Percentiles rank a stretch among this genome's conserved stretches.
These are phyloP conservation scores for Lithocarpus polystachyus DNA, from an alignment of 306 rosid species.

Conservation along the genomic window DNA sequence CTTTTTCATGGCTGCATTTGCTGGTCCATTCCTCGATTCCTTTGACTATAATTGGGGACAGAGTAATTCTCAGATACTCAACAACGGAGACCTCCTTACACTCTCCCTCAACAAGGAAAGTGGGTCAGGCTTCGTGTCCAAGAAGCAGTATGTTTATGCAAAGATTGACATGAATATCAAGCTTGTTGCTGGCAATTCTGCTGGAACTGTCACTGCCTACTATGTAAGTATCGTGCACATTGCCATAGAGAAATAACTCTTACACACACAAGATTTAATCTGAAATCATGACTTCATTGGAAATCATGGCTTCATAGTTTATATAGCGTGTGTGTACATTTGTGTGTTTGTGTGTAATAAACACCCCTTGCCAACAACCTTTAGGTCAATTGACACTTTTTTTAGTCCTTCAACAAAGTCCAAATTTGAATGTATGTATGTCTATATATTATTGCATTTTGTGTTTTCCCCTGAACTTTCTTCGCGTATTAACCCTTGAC, in stretches of 20 bases:
- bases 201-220: conserved; percentile 44
- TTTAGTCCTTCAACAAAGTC: too few relatives aligned
- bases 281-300: too few relatives aligned
- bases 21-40: conserved; percentile 21
- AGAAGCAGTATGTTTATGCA: conserved; percentile 27
- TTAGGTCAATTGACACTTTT: too few relatives aligned
- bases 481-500: too few relatives aligned
- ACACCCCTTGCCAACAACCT: too few relatives aligned
- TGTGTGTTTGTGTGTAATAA: not conserved
- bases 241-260: too few relatives aligned
- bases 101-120: conserved; percentile 29
- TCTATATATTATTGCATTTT: too few relatives aligned
- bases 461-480: too few relatives aligned
- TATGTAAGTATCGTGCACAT: conserved; percentile 21
- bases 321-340: not conserved
- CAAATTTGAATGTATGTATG: too few relatives aligned
- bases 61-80: conserved; percentile 15
- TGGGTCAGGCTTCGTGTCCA: conserved; percentile 43
- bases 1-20: conserved; percentile 9
- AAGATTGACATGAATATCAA: conserved; percentile 46
- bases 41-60: conserved; percentile 34
- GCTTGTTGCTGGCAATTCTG: conserved; percentile 42
- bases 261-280: too few relatives aligned
- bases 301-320: not conserved
- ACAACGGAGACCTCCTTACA: conserved; percentile 30